Base-by-base conservation (phyloP, 2,329 filamentous ascomycete species). In the Fusarium sp. region DNA sequence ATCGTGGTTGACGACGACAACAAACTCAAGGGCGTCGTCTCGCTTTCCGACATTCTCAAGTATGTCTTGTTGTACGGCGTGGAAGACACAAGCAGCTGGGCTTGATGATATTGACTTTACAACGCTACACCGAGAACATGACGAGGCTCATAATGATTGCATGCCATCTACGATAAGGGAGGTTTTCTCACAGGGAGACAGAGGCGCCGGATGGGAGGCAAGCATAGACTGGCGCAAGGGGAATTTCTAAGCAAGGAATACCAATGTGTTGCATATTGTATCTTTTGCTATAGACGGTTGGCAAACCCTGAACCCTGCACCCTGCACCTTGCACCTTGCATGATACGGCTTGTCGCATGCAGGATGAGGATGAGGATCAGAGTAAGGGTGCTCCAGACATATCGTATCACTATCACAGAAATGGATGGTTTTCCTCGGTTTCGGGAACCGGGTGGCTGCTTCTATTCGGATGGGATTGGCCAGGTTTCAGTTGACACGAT, bases 11-110 rank as follows among this genome's bases (percentile, higher is more conserved):
- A 99, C 75, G 93, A 97, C 65, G 85, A 93, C 48, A 92, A 88
- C 73, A 88, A 88, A 67, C 85, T 99, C 51, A 91, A 89, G 74
- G 95, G 95, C 42, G 87, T 99, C 51, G 88, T 99, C 57, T 97
- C 93, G 7, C 82, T 99, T 50, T 98, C 94, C 56, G 95, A 99
- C 77, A 97, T 99, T 66, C 84, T 99, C 66, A 93, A 96, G 71
- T 97, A 99, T 74, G 92, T 97, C 49, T 82, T 99, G 63, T 82
- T 97, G 19, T 85, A 92, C 67, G 91, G 91, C 48, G 89, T 92
- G 71, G 88, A 86, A 66, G 83, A 87, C 25, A 63, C 63, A 54
- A 61, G 58, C 44, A 61, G 52, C 47, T 71, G 65, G 68, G 32
- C 51, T 44, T 67, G 53, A 64, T 27, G 31, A 21, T 36, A 31